Base-by-base conservation (phyloP, 2,329 filamentous ascomycete genomes). In the Aspergillus tanneri region DNA sequence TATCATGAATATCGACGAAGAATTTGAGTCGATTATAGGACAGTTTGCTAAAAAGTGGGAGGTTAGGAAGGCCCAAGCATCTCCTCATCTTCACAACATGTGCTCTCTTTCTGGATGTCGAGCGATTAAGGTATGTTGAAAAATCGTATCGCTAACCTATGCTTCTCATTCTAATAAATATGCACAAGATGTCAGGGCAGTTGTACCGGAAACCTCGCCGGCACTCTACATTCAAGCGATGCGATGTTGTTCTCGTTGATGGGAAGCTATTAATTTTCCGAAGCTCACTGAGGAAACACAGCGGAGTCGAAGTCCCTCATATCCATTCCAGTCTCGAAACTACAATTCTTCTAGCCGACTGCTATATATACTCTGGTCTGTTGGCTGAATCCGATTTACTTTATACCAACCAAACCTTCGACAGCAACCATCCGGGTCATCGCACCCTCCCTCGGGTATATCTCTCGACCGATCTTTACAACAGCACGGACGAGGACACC, bases 11-110 rank as follows among this genome's bases (percentile, higher is more conserved):
- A 83, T 87, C 47, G 83, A 86, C 59, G 84, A 87, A 60, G 79
- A 83, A 55, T 74, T 79, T 55, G 84, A 87, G 65, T 82, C 84
- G 0, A 68, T 79, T 35, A 67, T 86, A n/a, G 84, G 83, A 8
- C 82, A 85, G 58, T 86, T 82, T 59, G 82, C 82, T 0, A 72
- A 76, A 54, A 86, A 86, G 58, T 87, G 84, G 84, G 84, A 87
- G 62, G 82, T 86, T 18, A 80, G 75, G 12, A 77, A 83, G 53
- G 80, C 82, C 1, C 78, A 78, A 55, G 81, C 83, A n/a, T 84
- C 78, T 1, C 78, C 83, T 1, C 70, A 80, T 30, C 67, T 86
- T n/a, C 86, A 85, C 70, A 83, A 87, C 62, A 77, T 86, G 70
- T 87, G 84, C 63, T 77, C 79, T n/a, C 77, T 86, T 18, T 76